Evolutionary conservation across 2,329 filamentous ascomycete species (phyloP).

Genomic region (Pseudocercospora crystallina): DNA sequence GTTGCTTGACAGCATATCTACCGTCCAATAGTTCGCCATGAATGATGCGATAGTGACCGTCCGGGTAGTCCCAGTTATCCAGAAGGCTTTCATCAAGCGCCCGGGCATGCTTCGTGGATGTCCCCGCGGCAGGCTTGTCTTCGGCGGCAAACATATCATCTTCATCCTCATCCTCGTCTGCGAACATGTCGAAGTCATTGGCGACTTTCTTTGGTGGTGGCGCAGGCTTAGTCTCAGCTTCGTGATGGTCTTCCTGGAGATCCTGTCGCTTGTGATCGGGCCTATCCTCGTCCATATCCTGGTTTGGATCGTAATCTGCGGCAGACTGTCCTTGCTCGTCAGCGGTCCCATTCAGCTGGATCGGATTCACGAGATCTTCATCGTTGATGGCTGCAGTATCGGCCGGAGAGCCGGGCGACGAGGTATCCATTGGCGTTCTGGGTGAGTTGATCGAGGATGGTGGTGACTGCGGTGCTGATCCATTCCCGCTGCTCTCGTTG

Average conservation of each 20-base stretch:
- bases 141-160: constrained; percentile 87
- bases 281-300: constrained; percentile 80
- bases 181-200: constrained; percentile 62
- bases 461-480: constrained; percentile 30
- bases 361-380: constrained; percentile 39
- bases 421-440: constrained; percentile 33
- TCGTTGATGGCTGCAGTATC: constrained; percentile 44
- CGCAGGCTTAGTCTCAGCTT: constrained; percentile 20
- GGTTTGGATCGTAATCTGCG: constrained; percentile 85
- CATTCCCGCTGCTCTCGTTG: constrained; percentile 27
- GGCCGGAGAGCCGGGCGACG: constrained; percentile 34
- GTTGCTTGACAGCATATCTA: constrained; percentile 84
- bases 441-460: constrained; percentile 35
- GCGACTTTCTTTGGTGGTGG: constrained; percentile 9
- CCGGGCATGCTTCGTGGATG: constrained; percentile 53
- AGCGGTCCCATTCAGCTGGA: constrained; percentile 30
- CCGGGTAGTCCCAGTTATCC: constrained; percentile 89
- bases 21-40: constrained; percentile 86
- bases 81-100: constrained; percentile 71
- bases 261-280: constrained; percentile 31
- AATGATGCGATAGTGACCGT: constrained; percentile 95
- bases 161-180: constrained; percentile 61
- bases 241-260: constrained; percentile 28
- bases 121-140: constrained; percentile 39
- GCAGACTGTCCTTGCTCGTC: constrained; percentile 78